Evolutionary conservation across 495 filamentous ascomycete species (phyloP), one percentile per base, ranked within the genome.

Genomic region (Hypoxylon lenormandii): DNA sequence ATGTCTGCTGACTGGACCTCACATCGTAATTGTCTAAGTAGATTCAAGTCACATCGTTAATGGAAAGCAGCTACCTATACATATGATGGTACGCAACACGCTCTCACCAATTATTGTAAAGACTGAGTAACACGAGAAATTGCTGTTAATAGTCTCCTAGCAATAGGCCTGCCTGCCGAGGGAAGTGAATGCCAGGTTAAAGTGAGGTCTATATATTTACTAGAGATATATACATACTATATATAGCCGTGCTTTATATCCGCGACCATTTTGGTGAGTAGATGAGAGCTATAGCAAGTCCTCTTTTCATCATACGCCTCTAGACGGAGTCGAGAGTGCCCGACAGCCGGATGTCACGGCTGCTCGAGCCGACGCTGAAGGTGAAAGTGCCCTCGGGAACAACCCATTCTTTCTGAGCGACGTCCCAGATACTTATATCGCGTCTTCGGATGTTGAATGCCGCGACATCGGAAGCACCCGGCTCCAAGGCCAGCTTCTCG

Each of bases 371-470:
- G 0, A 87, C 80, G 15, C 37, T 69, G 8, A 87, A 70, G 3
- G 65, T 77, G 74, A 86, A 85, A 23, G 68, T 76, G 0, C 84
- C 85, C 2, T 63, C 69, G 4, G 83, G 83, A 40, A 88, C 75
- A 0, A 85, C 77, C 86, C 87, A 89, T 61, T 80, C 75, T 70
- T 86, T 78, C 54, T 45, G 61, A 0, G 64, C 54, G 1, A 74
- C 66, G 57, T 88, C 84, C 87, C 87, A 89, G 47, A 85, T 82
- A 50, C 83, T 85, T 52, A 89, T 46, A 70, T 89, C 87, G 47
- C 82, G 82, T 52, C 80, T 76, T 37, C 75, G 66, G 37, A 89
- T 62, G n/a, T 75, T 74, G 59, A 88, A 87, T 0, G 75, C 81
- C 1, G 82, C 82, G 4, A 72, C 82, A 4, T 76, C 74, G 16